Evolutionary conservation across 495 filamentous ascomycete genomes (phyloP).

Genomic region (Cercophora samala): DNA sequence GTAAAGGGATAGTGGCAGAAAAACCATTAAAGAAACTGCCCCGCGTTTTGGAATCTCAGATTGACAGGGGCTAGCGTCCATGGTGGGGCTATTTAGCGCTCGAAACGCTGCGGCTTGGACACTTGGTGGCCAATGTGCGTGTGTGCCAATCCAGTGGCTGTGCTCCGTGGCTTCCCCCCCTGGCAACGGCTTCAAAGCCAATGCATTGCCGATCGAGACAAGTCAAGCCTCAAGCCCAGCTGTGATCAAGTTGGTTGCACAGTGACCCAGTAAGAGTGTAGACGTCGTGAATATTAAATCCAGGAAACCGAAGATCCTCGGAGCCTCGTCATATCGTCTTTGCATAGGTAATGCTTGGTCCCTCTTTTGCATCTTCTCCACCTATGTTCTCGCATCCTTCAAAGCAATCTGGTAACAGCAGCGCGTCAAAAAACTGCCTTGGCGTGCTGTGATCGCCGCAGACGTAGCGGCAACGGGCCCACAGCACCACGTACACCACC

Average conservation of each 20-base stretch:
- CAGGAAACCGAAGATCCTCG: neutral
- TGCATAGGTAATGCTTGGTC: neutral
- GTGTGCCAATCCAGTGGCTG: neutral
- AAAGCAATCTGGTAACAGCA: neutral
- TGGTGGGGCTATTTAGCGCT: neutral
- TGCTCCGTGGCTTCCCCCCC: too few species aligned
- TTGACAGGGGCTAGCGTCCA: neutral
- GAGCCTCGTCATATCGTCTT: neutral
- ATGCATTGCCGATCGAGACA: neutral
- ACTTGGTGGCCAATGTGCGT: too few species aligned
- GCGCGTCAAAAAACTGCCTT: neutral
- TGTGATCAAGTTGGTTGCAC: neutral
- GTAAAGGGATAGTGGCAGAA: too few species aligned
- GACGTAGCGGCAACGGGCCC: neutral
- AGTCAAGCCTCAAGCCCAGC: neutral
- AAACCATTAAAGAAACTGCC: too few species aligned
- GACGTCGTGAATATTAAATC: neutral
- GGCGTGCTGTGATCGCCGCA: neutral
- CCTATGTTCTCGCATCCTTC: neutral
- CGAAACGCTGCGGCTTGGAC: neutral
- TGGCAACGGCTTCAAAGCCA: neutral
- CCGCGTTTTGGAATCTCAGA: too few species aligned
- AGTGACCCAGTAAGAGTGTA: neutral
- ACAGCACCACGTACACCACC: slow-evolving; percentile 19
- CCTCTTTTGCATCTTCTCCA: neutral